Base-by-base conservation (phyloP, 1,139 yeast genomes). In the Meyerozyma guilliermondii region DNA sequence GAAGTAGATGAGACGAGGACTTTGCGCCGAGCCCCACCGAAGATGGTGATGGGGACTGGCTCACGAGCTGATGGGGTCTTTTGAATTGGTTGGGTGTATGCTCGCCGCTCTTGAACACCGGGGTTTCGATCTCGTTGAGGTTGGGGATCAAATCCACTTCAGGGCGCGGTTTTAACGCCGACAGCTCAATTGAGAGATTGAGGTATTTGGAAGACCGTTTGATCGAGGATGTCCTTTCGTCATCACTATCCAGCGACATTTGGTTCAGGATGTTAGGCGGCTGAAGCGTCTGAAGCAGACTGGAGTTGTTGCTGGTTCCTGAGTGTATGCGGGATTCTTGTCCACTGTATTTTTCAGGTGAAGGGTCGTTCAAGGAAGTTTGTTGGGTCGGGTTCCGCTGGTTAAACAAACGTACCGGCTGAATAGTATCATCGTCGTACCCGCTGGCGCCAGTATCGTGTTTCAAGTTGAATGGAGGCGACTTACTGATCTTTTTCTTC, bases 21-120 rank as follows among this genome's bases (percentile, higher is more conserved):
- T 38, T 24, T 35, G 39, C 22, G 41, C 22, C 39, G 42, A 41
- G 34, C 35, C 35, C 16, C 23, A 27, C 27, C 5, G 66, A 54
- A n/a, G 66, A 56, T 3, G 76, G 76, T 7, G 76, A 69, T 3
- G 77, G 76, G 9, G 72, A 66, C 50, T 71, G 76, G 47, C 74
- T 67, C 16, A 71, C 70, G 40, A 73, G 57, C 46, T 69, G 67
- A 46, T 75, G 78, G 1, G 78, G 75, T 35, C 78, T 60, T 47
- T 74, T 74, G 49, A 68, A 72, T 47, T 71, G 71, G 48, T 71
- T 71, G 38, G 62, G 59, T 11, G 59, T 55, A 23, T 48, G 47
- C 41, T 56, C 59, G 20, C 48, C 44, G 40, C 40, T 48, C 34
- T 48, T 43, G 14, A 45, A 41, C 8, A 52, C 46, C 35, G 57